These are phyloP conservation scores for Cyclotella atomus DNA, from an alignment of 108 stramenopile species.

Conservation along the genomic window DNA sequence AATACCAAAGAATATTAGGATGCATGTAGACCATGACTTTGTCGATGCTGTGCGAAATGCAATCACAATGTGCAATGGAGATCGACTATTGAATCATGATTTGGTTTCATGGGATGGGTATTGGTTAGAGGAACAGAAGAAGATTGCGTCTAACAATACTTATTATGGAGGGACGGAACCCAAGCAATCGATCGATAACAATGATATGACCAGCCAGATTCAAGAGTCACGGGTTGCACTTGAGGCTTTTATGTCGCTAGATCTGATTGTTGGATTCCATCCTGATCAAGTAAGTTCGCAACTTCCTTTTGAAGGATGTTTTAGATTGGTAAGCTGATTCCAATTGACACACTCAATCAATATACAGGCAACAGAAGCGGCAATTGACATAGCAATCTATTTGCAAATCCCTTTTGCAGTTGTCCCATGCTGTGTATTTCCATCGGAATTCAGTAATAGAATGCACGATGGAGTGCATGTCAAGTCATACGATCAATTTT, in stretches of 20 bases:
- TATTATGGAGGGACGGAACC: slow-evolving; percentile 40
- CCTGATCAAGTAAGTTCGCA: slow-evolving; percentile 74
- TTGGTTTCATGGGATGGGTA: slow-evolving; percentile 38
- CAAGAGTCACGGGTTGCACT: slow-evolving; percentile 32
- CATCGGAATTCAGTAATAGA: slow-evolving; percentile 69
- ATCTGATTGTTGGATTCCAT: slow-evolving; percentile 86
- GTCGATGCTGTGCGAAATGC: slow-evolving; percentile 43
- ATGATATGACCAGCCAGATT: slow-evolving; percentile 30
- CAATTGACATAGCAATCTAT: slow-evolving; percentile 68
- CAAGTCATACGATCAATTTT: slow-evolving; percentile 53
- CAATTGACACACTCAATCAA: too few species aligned
- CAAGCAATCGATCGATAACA: not conserved
- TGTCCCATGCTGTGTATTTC: slow-evolving; percentile 79
- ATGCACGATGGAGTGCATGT: slow-evolving; percentile 48
- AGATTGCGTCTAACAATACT: slow-evolving; percentile 9
- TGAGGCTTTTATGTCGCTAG: slow-evolving; percentile 17
- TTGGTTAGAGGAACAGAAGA: slow-evolving; percentile 30
- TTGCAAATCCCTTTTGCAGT: slow-evolving; percentile 69
- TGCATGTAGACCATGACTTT: slow-evolving; percentile 57
- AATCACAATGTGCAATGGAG: not conserved
- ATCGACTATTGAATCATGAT: not conserved
- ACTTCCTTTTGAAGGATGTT: too few species aligned
- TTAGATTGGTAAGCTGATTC: not conserved
- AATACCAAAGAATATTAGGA: slow-evolving; percentile 50
- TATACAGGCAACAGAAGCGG: slow-evolving; percentile 75